Evolutionary conservation across 768 basidiomycete species (phyloP).

Genomic region (Nidularia sp.): DNA sequence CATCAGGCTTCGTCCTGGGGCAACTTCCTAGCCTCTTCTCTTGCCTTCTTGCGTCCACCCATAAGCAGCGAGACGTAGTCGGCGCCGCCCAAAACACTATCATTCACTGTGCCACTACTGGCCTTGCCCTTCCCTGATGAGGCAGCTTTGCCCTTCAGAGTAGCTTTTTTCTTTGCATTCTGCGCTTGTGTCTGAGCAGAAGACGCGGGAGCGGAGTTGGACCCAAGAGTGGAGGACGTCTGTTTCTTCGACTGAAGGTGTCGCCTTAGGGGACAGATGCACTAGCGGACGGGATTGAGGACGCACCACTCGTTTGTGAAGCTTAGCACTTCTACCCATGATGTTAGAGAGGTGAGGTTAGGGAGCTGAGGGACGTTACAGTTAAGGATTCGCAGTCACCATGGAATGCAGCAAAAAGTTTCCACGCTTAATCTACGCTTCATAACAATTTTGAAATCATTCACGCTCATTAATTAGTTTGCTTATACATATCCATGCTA

Average conservation of each 20-base stretch:
- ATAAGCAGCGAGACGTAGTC: constrained; percentile 74
- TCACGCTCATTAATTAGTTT: no score
- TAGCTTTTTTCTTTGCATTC: constrained; percentile 45
- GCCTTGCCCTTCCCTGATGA: constrained; percentile 10
- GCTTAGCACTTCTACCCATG: constrained; percentile 67
- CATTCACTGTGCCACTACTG: constrained; percentile 16
- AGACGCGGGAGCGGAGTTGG: constrained; percentile 8
- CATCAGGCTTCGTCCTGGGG: constrained; percentile 21
- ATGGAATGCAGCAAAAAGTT: no score
- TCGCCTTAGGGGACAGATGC: no score
- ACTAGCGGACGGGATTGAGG: no score
- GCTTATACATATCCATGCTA: not conserved
- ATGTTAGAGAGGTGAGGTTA: not conserved
- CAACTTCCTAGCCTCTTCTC: constrained; percentile 63
- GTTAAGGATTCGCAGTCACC: not conserved
- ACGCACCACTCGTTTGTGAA: constrained; percentile 57
- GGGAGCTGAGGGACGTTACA: not conserved
- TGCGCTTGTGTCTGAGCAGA: constrained; percentile 31
- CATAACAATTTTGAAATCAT: no score
- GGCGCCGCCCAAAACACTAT: constrained; percentile 61
- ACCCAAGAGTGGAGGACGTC: constrained; percentile 9
- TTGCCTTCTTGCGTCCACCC: constrained; percentile 66
- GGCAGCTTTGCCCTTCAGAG: constrained; percentile 35
- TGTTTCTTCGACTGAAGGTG: constrained; percentile 17
- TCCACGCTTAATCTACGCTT: no score